phyloP scores from a whole-genome alignment of 306 rosid genomes.

The Fragaria ananassa region DNA sequence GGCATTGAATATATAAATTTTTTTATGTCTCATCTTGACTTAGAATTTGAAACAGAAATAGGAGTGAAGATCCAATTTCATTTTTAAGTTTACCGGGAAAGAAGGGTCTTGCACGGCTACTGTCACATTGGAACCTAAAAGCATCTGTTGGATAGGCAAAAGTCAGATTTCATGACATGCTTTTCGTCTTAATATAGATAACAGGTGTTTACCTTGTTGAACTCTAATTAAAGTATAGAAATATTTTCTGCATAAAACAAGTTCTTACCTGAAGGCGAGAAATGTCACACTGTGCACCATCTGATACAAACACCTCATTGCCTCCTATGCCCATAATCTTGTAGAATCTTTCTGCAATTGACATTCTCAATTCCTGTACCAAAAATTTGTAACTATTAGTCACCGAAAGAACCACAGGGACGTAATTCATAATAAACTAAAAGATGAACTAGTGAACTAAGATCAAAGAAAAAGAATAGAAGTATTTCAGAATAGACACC shows the following conservation, averaged over 20 bases:
- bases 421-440: neutral
- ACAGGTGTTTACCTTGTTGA: neutral
- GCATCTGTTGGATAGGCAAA: constrained; percentile 35
- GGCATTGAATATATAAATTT: neutral
- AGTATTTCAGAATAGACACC: neutral
- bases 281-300: constrained; percentile 70
- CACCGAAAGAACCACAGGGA: neutral
- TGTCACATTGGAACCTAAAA: constrained; percentile 39
- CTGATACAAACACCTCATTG: constrained; percentile 57
- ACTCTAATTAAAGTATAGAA: neutral
- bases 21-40: neutral
- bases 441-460: neutral
- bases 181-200: neutral
- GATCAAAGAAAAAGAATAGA: neutral
- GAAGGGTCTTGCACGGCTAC: constrained; percentile 68
- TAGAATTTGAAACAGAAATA: neutral
- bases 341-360: constrained; percentile 52
- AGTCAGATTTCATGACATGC: neutral
- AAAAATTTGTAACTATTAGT: neutral
- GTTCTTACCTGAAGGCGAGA: constrained; percentile 55
- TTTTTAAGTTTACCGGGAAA: constrained; percentile 46
- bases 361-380: constrained; percentile 41
- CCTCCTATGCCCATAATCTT: constrained; percentile 32
- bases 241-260: neutral
- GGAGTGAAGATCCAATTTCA: neutral